These are phyloP conservation scores for Umbilicaria muhlenbergii DNA, from an alignment of 495 filamentous ascomycete genomes.

Conservation along the genomic window DNA sequence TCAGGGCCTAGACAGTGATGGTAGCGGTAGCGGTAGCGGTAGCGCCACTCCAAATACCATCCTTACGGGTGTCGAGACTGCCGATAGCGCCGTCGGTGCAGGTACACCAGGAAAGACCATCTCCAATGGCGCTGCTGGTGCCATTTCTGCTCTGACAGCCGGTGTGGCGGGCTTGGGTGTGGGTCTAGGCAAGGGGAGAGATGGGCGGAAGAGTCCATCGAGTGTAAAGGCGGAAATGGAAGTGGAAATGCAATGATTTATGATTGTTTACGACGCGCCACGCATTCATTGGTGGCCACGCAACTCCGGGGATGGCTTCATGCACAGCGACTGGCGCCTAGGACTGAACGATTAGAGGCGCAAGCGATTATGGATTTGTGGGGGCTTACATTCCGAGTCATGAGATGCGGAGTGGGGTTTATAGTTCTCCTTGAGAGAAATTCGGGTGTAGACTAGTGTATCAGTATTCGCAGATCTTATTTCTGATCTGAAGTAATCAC, in stretches of 20 bases:
- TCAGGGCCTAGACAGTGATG: too few relatives aligned
- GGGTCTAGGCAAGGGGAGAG: conserved; percentile 14
- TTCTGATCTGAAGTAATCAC: too few relatives aligned
- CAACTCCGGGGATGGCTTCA: too few relatives aligned
- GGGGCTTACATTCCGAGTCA: too few relatives aligned
- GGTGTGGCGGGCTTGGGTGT: conserved; percentile 28
- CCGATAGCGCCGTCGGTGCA: conserved; percentile 19
- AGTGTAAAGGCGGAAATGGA: conserved; percentile 22
- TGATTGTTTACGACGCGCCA: not conserved
- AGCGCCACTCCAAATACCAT: conserved; percentile 15
- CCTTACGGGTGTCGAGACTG: conserved; percentile 32
- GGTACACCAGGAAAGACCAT: conserved; percentile 13
- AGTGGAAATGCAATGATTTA: conserved; percentile 32
- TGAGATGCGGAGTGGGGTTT: too few relatives aligned
- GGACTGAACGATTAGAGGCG: too few relatives aligned
- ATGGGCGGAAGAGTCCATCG: conserved; percentile 7
- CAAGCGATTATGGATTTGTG: too few relatives aligned
- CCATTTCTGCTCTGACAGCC: conserved; percentile 23
- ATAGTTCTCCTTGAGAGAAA: too few relatives aligned
- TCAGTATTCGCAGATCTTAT: too few relatives aligned
- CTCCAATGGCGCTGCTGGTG: conserved; percentile 16
- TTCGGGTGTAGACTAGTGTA: too few relatives aligned
- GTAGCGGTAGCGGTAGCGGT: not conserved
- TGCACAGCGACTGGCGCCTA: too few relatives aligned
- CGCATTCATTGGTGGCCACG: conserved; percentile 2